phyloP scores from a whole-genome alignment of 306 rosid genomes.

The Trichosanthes cucumerina region DNA sequence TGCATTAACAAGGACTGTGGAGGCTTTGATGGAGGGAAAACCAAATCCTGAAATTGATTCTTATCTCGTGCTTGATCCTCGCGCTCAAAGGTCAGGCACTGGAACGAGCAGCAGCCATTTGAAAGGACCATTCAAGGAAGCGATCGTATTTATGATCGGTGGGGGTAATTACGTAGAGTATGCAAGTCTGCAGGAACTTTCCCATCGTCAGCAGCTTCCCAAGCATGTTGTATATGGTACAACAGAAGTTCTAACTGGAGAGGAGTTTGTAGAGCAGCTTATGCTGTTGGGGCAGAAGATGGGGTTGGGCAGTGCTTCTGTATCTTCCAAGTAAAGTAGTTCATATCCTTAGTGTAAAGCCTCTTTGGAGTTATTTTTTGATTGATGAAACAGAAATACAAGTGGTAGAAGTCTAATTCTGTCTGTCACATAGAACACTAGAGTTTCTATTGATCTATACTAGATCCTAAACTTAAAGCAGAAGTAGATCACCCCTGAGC shows the following conservation, averaged over 20 bases:
- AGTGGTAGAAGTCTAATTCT: neutral
- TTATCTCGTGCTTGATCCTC: constrained; percentile 77
- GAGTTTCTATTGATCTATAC: neutral
- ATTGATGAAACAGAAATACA: neutral
- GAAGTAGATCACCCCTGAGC: neutral
- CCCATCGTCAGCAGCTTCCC: constrained; percentile 63
- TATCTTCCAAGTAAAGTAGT: constrained; percentile 45
- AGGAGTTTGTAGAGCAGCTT: constrained; percentile 86
- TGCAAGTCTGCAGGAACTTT: constrained; percentile 80
- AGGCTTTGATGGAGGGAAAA: constrained; percentile 86
- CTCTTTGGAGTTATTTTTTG: neutral
- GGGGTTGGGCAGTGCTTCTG: constrained; percentile 59
- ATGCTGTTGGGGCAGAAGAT: constrained; percentile 75
- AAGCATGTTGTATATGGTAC: constrained; percentile 86
- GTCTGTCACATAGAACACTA: neutral
- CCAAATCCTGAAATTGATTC: constrained; percentile 88
- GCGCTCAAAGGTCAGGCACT: constrained; percentile 67
- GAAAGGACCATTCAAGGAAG: constrained; percentile 93
- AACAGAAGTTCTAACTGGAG: constrained; percentile 88
- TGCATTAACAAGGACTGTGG: constrained; percentile 87
- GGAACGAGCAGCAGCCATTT: constrained; percentile 63
- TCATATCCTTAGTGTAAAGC: constrained; percentile 12
- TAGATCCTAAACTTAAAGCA: neutral
- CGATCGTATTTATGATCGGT: constrained; percentile 90
- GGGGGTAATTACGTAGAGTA: constrained; percentile 94